phyloP scores from a whole-genome alignment of 345 rosid species.

The Aquilaria malaccensis region DNA sequence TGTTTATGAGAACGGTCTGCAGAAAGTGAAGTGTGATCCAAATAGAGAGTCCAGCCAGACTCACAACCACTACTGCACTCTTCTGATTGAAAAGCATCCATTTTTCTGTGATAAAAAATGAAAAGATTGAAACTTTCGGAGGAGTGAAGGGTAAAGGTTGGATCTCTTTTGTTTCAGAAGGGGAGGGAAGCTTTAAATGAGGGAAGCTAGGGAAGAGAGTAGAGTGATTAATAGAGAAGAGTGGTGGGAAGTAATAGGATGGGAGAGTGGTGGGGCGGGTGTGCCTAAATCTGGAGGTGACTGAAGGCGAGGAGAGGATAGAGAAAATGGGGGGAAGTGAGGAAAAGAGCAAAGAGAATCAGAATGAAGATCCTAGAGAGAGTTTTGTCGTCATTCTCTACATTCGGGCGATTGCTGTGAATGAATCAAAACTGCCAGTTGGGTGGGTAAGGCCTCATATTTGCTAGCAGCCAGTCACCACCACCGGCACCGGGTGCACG shows the following conservation, averaged over 20 bases:
- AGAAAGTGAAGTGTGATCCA: slow-evolving; percentile 58
- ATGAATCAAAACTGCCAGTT: slow-evolving; percentile 39
- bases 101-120: neutral
- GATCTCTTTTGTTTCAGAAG: slow-evolving; percentile 6
- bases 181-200: neutral
- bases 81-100: slow-evolving; percentile 40
- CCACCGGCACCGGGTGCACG: slow-evolving; percentile 19
- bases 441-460: slow-evolving; percentile 17
- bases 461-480: too few relatives aligned
- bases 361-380: slow-evolving; percentile 17
- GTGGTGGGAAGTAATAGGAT: neutral
- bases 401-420: slow-evolving; percentile 15
- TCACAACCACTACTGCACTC: slow-evolving; percentile 84
- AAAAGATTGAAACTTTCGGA: too few relatives aligned
- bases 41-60: slow-evolving; percentile 97
- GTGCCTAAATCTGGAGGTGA: slow-evolving; percentile 8
- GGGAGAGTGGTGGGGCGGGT: slow-evolving; percentile 3
- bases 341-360: slow-evolving; percentile 20
- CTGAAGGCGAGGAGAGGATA: slow-evolving; percentile 2
- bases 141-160: neutral
- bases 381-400: slow-evolving; percentile 26
- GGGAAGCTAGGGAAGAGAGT: neutral
- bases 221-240: neutral
- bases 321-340: neutral
- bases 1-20: slow-evolving; percentile 22